These are phyloP conservation scores for Zymoseptoria ardabiliae DNA, from an alignment of 2,329 filamentous ascomycete species.

Conservation along the genomic window DNA sequence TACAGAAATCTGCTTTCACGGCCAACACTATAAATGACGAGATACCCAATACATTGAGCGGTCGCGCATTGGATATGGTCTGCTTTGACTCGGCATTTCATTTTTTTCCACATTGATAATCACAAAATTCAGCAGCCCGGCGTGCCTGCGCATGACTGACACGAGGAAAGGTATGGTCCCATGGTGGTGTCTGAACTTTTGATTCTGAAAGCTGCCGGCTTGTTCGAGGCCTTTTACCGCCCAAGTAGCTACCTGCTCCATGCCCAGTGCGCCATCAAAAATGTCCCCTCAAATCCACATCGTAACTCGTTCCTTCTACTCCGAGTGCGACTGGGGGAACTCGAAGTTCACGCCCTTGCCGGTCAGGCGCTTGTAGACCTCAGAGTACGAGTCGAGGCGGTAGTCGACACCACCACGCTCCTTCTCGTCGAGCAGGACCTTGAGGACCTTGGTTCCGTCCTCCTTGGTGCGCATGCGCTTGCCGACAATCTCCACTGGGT, in stretches of 20 bases:
- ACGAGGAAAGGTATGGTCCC: not conserved
- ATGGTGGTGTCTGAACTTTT: not conserved
- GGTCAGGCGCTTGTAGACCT: conserved; percentile 98
- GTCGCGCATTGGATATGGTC: not conserved
- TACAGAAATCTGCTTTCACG: not conserved
- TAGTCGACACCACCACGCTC: conserved; percentile 99
- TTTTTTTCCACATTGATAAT: not conserved
- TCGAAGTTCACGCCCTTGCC: conserved; percentile 96
- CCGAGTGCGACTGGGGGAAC: conserved; percentile 65
- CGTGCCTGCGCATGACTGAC: not conserved
- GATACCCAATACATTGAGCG: not conserved
- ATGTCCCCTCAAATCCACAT: not conserved
- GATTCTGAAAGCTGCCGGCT: not conserved
- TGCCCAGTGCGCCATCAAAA: not conserved
- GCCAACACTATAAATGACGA: not conserved
- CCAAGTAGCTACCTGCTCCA: not conserved
- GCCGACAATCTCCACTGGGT: conserved; percentile 99
- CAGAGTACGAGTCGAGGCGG: conserved; percentile 97
- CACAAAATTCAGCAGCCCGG: not conserved
- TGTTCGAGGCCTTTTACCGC: not conserved
- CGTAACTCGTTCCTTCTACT: not conserved
- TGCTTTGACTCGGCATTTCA: not conserved
- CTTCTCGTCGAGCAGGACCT: conserved; percentile 99
- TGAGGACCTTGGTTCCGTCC: conserved; percentile 96
- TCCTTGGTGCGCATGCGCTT: conserved; percentile 98